Conservation (phyloP, 306 rosid genomes). For the Lagenaria siceraria region DNA sequence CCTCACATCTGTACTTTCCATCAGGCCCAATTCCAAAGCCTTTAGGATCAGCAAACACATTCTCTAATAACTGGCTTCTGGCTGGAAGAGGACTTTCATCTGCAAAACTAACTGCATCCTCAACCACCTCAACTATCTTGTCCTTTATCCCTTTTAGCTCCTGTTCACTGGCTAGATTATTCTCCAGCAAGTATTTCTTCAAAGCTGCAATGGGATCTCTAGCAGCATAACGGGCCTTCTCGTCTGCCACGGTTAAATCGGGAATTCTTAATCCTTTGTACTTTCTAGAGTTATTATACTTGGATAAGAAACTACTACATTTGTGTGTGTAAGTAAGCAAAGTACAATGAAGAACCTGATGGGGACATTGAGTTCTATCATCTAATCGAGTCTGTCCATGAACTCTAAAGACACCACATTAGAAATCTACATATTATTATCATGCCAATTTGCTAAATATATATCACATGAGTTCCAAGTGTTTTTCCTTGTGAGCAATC, state of each 20-base stretch:
- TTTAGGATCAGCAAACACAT: constrained; percentile 94
- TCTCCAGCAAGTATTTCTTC: constrained; percentile 60
- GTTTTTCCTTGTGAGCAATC: neutral
- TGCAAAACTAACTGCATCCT: constrained; percentile 79
- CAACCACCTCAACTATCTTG: constrained; percentile 70
- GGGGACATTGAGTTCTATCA: neutral
- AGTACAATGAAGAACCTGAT: neutral
- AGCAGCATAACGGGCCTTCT: constrained; percentile 81
- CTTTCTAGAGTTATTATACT: neutral
- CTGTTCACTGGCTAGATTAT: constrained; percentile 59
- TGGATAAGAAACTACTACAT: neutral
- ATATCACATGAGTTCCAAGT: neutral
- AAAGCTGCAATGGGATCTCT: constrained; percentile 87
- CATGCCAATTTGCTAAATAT: neutral
- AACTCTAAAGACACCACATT: neutral
- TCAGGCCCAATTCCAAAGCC: constrained; percentile 98
- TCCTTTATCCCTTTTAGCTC: constrained; percentile 71
- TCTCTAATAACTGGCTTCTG: constrained; percentile 91
- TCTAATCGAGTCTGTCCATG: neutral
- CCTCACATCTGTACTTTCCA: constrained; percentile 93
- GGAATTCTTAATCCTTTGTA: neutral
- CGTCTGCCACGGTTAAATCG: constrained; percentile 42
- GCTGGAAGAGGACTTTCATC: constrained; percentile 72
- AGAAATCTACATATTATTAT: neutral
- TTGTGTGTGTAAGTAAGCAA: neutral